Evolutionary conservation across 2,329 filamentous ascomycete species (phyloP), one percentile per base, ranked within the genome.

Genomic region (Bisporella sp.): DNA sequence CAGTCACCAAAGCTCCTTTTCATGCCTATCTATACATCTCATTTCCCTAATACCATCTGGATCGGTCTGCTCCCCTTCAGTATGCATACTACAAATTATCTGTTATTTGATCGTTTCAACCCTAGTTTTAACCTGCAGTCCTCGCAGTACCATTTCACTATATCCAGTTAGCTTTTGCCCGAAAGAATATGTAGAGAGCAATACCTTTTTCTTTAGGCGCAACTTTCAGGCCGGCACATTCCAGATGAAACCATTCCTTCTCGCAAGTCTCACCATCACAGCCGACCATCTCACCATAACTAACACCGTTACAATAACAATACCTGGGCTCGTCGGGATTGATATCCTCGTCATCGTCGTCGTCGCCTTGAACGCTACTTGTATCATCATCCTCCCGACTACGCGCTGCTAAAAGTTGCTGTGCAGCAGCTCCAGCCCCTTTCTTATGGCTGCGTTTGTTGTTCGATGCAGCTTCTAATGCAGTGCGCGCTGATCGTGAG

Each of bases 261-360:
- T 80, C 77, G 68, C 87, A 91, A 45, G 80, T 78, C 52, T 84
- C 78, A 6, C 81, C 82, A 64, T 91, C 87, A 63, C 87, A 91
- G 2, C 84, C 87, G 41, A 91, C 85, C 87, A 91, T 91, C 69
- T 89, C 86, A 21, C 87, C 87, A 63, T 89, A 91, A 61, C 85
- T 89, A 49, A 89, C 82, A 45, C 83, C 79, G 59, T 89, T 85
- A 66, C 87, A 90, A 68, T 88, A 88, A 67, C 87, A 89, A 66
- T 91, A 91, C 11, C 81, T 75, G 37, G 82, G 84, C 64, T 91
- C 87, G 56, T 87, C 81, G 4, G 77, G 80, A 54, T 85, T 84
- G 37, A 76, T 73, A 35, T 85, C 81, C 6, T 82, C 81, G 11
- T 81, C 81, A 9, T 81, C 83, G 1, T 72, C 73, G 29, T 73